Base-by-base conservation (phyloP, 1,139 yeast species). In the Kurtzmaniella quercitrusa region DNA sequence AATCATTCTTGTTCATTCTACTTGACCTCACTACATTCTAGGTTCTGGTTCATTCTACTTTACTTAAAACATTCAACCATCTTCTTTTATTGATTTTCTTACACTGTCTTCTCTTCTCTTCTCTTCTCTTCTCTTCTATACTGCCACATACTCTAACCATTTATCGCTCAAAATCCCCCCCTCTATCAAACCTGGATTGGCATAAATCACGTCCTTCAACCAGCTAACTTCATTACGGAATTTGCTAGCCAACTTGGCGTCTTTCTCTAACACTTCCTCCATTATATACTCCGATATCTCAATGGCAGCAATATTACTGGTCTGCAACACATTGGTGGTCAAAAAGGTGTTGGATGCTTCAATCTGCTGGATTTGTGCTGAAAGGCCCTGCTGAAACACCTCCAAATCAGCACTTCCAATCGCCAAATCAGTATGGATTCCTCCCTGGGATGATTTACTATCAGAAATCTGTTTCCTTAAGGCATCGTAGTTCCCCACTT, bases 401-500 rank as follows among this genome's bases (percentile, higher is more conserved):
- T 57, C 66, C 1, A 44, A 42, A 46, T 73, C 74, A 6, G 72
- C 55, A 34, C 69, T 68, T 3, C 77, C 77, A 42, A 70, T 58
- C 2, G 71, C 65, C 25, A 66, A 5, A 31, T 31, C 36, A 15
- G 16, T 14, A 14, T 16, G 36, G 18, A 31, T 16, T 6, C 16
- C 11, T 50, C 52, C 7, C 53, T 46, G n/a, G n/a, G n/a, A 12
- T 42, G 41, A 8, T 46, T 38, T 8, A 49, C 46, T 21, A 48
- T 43, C n/a, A 3, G 18, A 17, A 3, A 19, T 19, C 15, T 52
- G 51, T 41, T 59, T 64, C 48, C 61, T 65, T 46, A 72, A 60
- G 2, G 78, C 77, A 49, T 72, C 77, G 47, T 70, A 72, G 53
- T 71, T 72, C 2, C 70, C 78, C 4, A 64, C 63, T 41, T 73